Percentiles rank a stretch among this genome's conserved stretches.
phyloP scores from a whole-genome alignment of 106 monocot species.

The Ottelia alismoides region DNA sequence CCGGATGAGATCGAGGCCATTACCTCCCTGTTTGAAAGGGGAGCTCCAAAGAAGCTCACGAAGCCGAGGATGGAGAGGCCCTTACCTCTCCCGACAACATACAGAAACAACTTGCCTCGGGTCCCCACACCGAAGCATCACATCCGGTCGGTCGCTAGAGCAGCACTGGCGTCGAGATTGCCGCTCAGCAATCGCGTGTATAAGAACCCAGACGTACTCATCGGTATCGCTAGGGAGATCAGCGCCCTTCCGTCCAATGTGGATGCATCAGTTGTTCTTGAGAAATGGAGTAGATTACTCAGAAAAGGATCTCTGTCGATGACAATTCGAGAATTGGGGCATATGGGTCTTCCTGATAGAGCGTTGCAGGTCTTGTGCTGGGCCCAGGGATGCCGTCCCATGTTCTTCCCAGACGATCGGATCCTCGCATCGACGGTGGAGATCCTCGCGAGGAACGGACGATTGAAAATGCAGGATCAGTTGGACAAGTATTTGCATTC shows the following conservation, averaged over 20 bases:
- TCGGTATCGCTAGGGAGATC: conserved; percentile 67
- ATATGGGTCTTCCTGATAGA: conserved; percentile 68
- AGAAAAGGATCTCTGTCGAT: conserved; percentile 82
- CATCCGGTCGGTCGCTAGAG: conserved; percentile 25
- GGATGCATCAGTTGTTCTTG: conserved; percentile 55
- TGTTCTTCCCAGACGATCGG: conserved; percentile 75
- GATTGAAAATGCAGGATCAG: conserved; percentile 29
- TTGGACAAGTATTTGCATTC: conserved; percentile 45
- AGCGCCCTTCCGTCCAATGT: conserved; percentile 27
- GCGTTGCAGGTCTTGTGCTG: conserved; percentile 76
- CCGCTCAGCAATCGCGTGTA: conserved; percentile 26
- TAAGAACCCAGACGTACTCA: conserved; percentile 67
- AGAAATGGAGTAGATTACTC: conserved; percentile 43
- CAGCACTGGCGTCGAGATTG: conserved; percentile 11
- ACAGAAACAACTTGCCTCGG: conserved; percentile 8
- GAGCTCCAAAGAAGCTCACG: conserved; percentile 22
- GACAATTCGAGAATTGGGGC: conserved; percentile 78
- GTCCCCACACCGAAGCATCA: conserved; percentile 66
- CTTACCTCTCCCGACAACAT: conserved; percentile 35
- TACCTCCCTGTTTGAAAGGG: conserved; percentile 59
- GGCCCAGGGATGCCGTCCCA: conserved; percentile 48
- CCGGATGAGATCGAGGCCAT: conserved; percentile 66
- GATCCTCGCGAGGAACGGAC: conserved; percentile 38
- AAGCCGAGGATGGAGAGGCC: conserved; percentile 26
- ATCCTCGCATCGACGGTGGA: conserved; percentile 71